Percentiles rank a stretch among this genome's conserved stretches.
Evolutionary conservation across 306 rosid species (phyloP).

Genomic region (Argentina anserina): DNA sequence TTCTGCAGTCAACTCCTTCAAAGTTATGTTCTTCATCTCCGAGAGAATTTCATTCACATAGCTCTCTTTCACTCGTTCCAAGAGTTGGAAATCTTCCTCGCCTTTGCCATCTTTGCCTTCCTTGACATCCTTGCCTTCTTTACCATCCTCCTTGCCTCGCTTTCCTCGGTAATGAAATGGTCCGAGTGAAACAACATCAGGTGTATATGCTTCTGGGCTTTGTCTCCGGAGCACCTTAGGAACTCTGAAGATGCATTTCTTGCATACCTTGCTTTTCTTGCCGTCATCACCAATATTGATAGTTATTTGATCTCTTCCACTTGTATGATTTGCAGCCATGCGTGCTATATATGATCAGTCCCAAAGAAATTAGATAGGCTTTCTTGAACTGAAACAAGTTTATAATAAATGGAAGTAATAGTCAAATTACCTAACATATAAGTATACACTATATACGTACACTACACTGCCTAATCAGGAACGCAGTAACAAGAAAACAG

Average conservation of each 20-base stretch:
- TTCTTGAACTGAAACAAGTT: too few relatives aligned
- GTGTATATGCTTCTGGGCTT: neutral
- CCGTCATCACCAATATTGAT: too few relatives aligned
- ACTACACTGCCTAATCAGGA: too few relatives aligned
- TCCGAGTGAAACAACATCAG: slow-evolving; percentile 12
- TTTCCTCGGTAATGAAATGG: neutral
- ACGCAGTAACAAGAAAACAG: too few relatives aligned
- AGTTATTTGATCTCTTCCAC: too few relatives aligned
- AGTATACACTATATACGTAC: too few relatives aligned
- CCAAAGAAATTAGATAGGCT: too few relatives aligned
- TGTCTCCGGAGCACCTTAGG: neutral
- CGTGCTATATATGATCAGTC: too few relatives aligned
- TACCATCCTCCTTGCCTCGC: neutral
- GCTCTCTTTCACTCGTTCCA: neutral
- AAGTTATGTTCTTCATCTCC: neutral
- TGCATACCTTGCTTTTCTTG: neutral
- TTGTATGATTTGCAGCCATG: too few relatives aligned
- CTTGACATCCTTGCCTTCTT: neutral
- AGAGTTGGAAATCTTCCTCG: neutral
- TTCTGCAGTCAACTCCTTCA: neutral
- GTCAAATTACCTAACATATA: too few relatives aligned
- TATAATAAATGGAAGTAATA: too few relatives aligned
- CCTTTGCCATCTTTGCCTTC: neutral
- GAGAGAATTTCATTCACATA: neutral
- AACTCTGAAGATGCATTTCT: slow-evolving; percentile 19